phyloP scores from a whole-genome alignment of 495 filamentous ascomycete genomes.

The Trichoderma orchidacearum region DNA sequence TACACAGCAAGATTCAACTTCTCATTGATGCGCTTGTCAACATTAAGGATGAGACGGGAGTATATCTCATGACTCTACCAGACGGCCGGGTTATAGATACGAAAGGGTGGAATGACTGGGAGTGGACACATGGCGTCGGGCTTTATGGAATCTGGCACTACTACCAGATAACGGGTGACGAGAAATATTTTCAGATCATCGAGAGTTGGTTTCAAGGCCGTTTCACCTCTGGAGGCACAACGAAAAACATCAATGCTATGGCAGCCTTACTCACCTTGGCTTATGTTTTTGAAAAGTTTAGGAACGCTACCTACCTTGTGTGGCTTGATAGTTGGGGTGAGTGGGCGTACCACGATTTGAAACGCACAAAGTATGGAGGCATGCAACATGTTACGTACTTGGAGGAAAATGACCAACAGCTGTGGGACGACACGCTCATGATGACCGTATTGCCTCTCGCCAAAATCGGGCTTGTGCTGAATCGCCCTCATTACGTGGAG shows the following conservation, averaged over 20 bases:
- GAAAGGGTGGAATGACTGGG: slow-evolving; percentile 66
- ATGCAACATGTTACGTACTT: slow-evolving; percentile 64
- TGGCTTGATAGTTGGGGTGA: slow-evolving; percentile 66
- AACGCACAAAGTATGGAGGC: slow-evolving; percentile 53
- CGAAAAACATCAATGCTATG: slow-evolving; percentile 78
- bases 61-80: slow-evolving; percentile 49
- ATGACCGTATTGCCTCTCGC: slow-evolving; percentile 67
- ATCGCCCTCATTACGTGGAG: slow-evolving; percentile 50
- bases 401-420: slow-evolving; percentile 48
- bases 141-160: slow-evolving; percentile 70
- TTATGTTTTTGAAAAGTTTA: slow-evolving; percentile 53
- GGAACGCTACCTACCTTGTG: slow-evolving; percentile 45
- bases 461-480: slow-evolving; percentile 56
- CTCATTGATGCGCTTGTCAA: slow-evolving; percentile 56
- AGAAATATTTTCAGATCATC: slow-evolving; percentile 38
- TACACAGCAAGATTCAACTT: slow-evolving; percentile 43
- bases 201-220: slow-evolving; percentile 53
- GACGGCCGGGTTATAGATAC: slow-evolving; percentile 67
- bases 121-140: slow-evolving; percentile 71
- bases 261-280: slow-evolving; percentile 57
- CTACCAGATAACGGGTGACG: slow-evolving; percentile 48
- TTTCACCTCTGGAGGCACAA: slow-evolving; percentile 53
- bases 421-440: slow-evolving; percentile 73
- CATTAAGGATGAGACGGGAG: slow-evolving; percentile 54
- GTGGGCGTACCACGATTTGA: slow-evolving; percentile 61